Evolutionary conservation across 2,329 filamentous ascomycete genomes (phyloP).

Genomic region (Hirsutella rhossiliensis): DNA sequence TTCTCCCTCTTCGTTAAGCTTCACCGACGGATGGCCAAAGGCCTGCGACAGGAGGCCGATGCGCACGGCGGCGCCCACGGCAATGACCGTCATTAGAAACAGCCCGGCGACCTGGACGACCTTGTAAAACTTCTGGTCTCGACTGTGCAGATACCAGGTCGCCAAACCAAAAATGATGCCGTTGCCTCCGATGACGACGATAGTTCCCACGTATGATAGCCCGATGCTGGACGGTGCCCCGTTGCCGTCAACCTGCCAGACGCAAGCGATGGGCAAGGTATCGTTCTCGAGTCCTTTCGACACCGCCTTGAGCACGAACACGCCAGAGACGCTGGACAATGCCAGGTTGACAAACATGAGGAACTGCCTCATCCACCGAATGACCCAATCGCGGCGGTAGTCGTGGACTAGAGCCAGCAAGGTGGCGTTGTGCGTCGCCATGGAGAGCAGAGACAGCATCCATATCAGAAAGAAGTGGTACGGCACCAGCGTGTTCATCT

Average conservation of each 20-base stretch:
- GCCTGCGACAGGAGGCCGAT: conserved; percentile 47
- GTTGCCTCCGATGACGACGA: conserved; percentile 48
- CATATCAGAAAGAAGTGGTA: conserved; percentile 64
- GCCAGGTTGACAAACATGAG: conserved; percentile 55
- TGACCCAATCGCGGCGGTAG: conserved; percentile 54
- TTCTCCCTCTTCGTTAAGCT: conserved; percentile 39
- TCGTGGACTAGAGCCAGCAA: conserved; percentile 54
- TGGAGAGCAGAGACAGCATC: conserved; percentile 53
- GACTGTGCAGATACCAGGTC: conserved; percentile 53
- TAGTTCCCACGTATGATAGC: conserved; percentile 45
- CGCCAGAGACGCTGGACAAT: conserved; percentile 41
- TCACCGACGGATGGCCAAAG: conserved; percentile 40
- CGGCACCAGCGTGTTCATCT: conserved; percentile 43
- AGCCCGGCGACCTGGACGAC: conserved; percentile 40
- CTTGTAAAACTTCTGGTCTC: conserved; percentile 40
- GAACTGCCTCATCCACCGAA: conserved; percentile 52
- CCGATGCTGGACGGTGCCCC: conserved; percentile 25
- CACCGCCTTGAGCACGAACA: conserved; percentile 45
- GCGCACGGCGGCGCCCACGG: conserved; percentile 44
- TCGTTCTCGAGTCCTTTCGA: conserved; percentile 35
- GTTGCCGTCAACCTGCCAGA: conserved; percentile 35
- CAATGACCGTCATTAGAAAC: conserved; percentile 42
- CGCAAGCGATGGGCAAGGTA: conserved; percentile 49
- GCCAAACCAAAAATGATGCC: conserved; percentile 44
- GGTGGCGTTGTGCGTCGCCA: conserved; percentile 52